A percentile compares a stretch with the other conserved stretches of the same genome.
phyloP scores from a whole-genome alignment of 352 stramenopile genomes.

The Plasmopara halstedii region DNA sequence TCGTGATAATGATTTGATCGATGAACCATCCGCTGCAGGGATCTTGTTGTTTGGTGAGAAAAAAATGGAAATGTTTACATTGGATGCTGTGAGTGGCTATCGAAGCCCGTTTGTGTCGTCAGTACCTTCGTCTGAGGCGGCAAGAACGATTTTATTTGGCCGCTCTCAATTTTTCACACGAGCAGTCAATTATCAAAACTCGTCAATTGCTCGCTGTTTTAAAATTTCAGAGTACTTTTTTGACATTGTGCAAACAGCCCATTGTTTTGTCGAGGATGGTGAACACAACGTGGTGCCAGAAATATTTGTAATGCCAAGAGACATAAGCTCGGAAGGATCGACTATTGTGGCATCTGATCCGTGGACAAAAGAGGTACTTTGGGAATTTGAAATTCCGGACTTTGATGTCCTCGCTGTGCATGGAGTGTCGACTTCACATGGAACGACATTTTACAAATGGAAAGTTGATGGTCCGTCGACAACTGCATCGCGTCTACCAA shows the following conservation, averaged over 20 bases:
- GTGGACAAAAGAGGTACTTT: constrained; percentile 59
- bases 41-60: constrained; percentile 78
- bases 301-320: constrained; percentile 54
- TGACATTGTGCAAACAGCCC: constrained; percentile 50
- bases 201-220: constrained; percentile 57
- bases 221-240: constrained; percentile 82
- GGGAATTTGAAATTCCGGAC: constrained; percentile 59
- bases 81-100: constrained; percentile 56
- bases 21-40: constrained; percentile 26
- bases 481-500: constrained; percentile 8
- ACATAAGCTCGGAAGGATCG: constrained; percentile 47
- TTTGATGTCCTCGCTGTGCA: constrained; percentile 71
- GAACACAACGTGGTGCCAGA: constrained; percentile 28
- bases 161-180: constrained; percentile 67
- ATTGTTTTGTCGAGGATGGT: constrained; percentile 31
- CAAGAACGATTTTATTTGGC: constrained; percentile 54
- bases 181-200: constrained; percentile 53
- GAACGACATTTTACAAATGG: constrained; percentile 63
- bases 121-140: constrained; percentile 4
- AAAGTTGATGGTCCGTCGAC: constrained; percentile 63
- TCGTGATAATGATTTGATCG: neutral
- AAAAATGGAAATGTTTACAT: constrained; percentile 54
- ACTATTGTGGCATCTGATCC: constrained; percentile 69
- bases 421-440: constrained; percentile 43
- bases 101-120: constrained; percentile 39